Base-by-base conservation (phyloP, 306 rosid species). In the Quercus cerris region DNA sequence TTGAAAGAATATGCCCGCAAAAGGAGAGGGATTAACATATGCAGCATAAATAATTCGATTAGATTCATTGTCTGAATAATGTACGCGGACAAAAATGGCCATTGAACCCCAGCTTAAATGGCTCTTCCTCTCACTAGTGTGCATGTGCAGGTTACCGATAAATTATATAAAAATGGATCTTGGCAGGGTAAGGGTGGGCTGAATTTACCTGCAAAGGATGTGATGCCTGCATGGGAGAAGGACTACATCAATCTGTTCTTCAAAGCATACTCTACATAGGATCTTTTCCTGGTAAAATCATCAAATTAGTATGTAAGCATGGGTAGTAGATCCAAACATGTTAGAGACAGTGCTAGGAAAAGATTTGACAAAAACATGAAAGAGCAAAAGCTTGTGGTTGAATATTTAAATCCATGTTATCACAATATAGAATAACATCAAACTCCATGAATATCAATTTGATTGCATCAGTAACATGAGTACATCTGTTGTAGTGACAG, bases 201-300 rank as follows among this genome's bases (percentile, higher is more conserved):
- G 49, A 49, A 70, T 10, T 63, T 81, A 92, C 98, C 92, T 84
- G 94, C 97, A 94, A 81, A 94, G 86, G 80, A 90, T 81, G 86
- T 92, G 96, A 87, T 94, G 98, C 87, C 94, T 80, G 81, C 98
- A 94, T 14, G 98, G 98, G 78, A 92, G 96, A 23, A 94, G 84
- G 75, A 94, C 93, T 73, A 94, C 81, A 59, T 87, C 85, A 73
- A 94, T 92, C 85, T 89, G 92, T 72, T 92, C 94, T 67, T 90
- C 98, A 52, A 94, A 94, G 90, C 98, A 94, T 70, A 94, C 83
- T 87, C 97, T 82, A 74, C 98, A 94, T 66, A 94, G 88, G 79
- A 94, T 89, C 88, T 92, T 94, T 83, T 94, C 97, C 98, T 92
- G 91, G 73, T 1, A 84, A 51, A 77, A 78, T 79, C 83, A 63